phyloP scores from a whole-genome alignment of 306 rosid species.

The Mimosa pudica region DNA sequence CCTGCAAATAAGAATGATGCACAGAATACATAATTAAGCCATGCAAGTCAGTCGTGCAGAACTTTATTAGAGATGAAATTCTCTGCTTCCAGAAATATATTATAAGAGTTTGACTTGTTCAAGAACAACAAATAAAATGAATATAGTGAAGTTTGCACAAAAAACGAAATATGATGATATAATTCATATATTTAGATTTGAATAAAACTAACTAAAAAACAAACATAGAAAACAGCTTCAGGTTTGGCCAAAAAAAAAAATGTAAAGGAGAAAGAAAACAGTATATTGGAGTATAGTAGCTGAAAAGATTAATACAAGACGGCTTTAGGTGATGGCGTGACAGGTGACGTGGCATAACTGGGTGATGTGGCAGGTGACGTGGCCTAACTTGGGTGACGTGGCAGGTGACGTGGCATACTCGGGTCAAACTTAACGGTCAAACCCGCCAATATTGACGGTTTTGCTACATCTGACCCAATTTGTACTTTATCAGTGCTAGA shows the following conservation, averaged over 20 bases:
- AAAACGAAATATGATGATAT: neutral
- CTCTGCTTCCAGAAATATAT: neutral
- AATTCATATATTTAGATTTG: neutral
- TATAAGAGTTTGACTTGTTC: neutral
- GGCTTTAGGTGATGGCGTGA: too few species aligned
- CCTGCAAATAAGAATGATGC: constrained; percentile 56
- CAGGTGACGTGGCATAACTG: too few species aligned
- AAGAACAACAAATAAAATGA: neutral
- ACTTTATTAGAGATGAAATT: neutral
- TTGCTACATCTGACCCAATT: too few species aligned
- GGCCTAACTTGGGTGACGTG: too few species aligned
- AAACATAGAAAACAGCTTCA: neutral
- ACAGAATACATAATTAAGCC: constrained; percentile 18
- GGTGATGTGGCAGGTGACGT: too few species aligned
- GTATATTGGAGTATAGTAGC: neutral
- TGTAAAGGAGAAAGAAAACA: neutral
- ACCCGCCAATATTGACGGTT: too few species aligned
- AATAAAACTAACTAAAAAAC: neutral
- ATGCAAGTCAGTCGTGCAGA: neutral
- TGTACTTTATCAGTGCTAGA: too few species aligned
- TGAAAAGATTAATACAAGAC: neutral
- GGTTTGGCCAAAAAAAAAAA: neutral
- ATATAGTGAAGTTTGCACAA: neutral
- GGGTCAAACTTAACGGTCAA: too few species aligned
- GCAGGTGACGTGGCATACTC: too few species aligned